Conservation (phyloP, 345 rosid species). For the Garcia nutans region DNA sequence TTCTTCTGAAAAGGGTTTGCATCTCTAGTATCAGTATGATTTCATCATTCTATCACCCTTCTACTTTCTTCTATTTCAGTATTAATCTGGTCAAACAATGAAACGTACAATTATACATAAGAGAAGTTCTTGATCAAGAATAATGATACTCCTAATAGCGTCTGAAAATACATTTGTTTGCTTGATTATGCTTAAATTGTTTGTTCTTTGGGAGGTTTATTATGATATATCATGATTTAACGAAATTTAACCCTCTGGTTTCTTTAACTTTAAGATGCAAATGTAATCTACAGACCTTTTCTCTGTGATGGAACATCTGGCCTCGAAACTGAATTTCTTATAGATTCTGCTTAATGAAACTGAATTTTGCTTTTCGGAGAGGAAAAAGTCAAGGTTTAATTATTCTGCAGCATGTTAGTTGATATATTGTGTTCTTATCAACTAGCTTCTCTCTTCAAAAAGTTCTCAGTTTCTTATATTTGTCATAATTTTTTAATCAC, state of each 20-base stretch:
- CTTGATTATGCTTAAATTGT: not conserved
- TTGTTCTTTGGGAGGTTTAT: not conserved
- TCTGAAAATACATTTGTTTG: not conserved
- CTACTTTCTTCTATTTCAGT: not conserved
- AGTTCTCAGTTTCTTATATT: no score
- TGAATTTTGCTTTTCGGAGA: no score
- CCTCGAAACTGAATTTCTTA: not conserved
- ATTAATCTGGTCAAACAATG: conserved; percentile 4
- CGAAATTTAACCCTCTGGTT: not conserved
- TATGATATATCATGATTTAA: not conserved
- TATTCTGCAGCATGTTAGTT: no score
- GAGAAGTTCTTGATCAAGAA: not conserved
- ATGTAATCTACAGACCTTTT: not conserved
- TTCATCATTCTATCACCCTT: not conserved
- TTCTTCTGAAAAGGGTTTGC: conserved; percentile 1
- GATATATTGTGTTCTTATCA: no score
- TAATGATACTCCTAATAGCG: not conserved
- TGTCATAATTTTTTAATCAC: no score
- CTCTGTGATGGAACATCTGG: not conserved
- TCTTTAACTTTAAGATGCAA: not conserved
- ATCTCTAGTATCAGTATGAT: not conserved
- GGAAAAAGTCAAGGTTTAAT: no score
- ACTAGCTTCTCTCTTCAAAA: no score
- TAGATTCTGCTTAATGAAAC: no score
- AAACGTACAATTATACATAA: not conserved